phyloP scores from a whole-genome alignment of 2,329 filamentous ascomycete species.

The Beauveria brongniartii region DNA sequence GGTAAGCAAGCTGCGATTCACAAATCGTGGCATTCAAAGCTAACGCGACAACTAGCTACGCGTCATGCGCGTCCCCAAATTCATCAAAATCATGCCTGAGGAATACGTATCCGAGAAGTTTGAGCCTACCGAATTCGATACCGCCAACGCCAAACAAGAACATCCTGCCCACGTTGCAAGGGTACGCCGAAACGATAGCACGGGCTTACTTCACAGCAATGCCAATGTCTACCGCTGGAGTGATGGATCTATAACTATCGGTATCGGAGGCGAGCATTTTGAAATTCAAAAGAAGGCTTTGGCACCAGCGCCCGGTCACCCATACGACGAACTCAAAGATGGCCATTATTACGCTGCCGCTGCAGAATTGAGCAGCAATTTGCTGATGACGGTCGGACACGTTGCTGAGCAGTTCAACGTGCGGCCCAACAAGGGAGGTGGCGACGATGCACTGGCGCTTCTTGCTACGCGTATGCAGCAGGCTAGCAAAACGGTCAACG shows the following conservation, averaged over 20 bases:
- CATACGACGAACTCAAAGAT: conserved; percentile 60
- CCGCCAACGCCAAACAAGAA: conserved; percentile 44
- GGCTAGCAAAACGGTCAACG: conserved; percentile 47
- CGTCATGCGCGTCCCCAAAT: conserved; percentile 62
- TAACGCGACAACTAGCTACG: conserved; percentile 44
- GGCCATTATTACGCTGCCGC: conserved; percentile 70
- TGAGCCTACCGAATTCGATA: conserved; percentile 48
- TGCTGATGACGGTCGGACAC: conserved; percentile 67
- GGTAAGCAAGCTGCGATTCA: conserved; percentile 36
- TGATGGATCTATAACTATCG: conserved; percentile 67
- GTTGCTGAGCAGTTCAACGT: conserved; percentile 66
- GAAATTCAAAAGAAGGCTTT: conserved; percentile 64
- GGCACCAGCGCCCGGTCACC: conserved; percentile 51
- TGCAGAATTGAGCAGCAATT: conserved; percentile 58
- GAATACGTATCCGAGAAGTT: conserved; percentile 60
- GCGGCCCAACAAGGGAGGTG: conserved; percentile 56
- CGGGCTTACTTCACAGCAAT: conserved; percentile 63
- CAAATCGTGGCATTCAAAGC: neutral
- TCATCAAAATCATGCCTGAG: conserved; percentile 61
- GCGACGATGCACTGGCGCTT: conserved; percentile 63
- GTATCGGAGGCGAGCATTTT: conserved; percentile 69
- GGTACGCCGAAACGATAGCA: conserved; percentile 60
- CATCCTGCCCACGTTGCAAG: conserved; percentile 58
- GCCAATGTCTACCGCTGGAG: conserved; percentile 69
- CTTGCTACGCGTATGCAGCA: conserved; percentile 60